Evolutionary conservation across 2,329 filamentous ascomycete species (phyloP).

Genomic region (Hortaea werneckii): DNA sequence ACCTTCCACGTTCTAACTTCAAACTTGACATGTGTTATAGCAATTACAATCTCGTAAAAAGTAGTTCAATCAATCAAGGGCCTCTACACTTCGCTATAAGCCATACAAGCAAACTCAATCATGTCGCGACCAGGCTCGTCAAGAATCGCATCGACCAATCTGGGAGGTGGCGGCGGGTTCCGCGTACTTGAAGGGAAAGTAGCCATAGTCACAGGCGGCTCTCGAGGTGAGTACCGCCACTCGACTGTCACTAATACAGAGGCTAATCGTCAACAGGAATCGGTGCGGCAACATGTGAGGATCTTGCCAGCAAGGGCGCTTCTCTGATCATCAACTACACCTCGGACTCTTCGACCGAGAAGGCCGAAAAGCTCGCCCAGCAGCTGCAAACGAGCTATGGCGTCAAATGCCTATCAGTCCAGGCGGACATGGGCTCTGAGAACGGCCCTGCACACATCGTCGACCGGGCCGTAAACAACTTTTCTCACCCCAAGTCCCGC

Average conservation of each 20-base stretch:
- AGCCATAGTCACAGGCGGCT: constrained; percentile 69
- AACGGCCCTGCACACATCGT: constrained; percentile 52
- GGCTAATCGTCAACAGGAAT: constrained; percentile 45
- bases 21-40: too few relatives aligned
- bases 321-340: constrained; percentile 64
- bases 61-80: too few relatives aligned
- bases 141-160: constrained; percentile 31
- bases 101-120: constrained; percentile 4
- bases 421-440: constrained; percentile 60
- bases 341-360: constrained; percentile 47
- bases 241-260: not conserved
- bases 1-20: too few relatives aligned
- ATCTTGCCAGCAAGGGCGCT: constrained; percentile 62
- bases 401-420: constrained; percentile 52
- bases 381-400: constrained; percentile 47
- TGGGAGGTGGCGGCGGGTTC: constrained; percentile 20
- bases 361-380: constrained; percentile 44
- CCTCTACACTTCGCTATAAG: too few relatives aligned
- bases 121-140: constrained; percentile 30
- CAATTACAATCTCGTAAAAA: too few relatives aligned
- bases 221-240: constrained; percentile 48
- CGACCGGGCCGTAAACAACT: constrained; percentile 47
- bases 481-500: constrained; percentile 43
- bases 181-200: constrained; percentile 57
- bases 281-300: constrained; percentile 56